These are phyloP conservation scores for Geranium brycei DNA, from an alignment of 345 rosid genomes.

Conservation along the genomic window DNA sequence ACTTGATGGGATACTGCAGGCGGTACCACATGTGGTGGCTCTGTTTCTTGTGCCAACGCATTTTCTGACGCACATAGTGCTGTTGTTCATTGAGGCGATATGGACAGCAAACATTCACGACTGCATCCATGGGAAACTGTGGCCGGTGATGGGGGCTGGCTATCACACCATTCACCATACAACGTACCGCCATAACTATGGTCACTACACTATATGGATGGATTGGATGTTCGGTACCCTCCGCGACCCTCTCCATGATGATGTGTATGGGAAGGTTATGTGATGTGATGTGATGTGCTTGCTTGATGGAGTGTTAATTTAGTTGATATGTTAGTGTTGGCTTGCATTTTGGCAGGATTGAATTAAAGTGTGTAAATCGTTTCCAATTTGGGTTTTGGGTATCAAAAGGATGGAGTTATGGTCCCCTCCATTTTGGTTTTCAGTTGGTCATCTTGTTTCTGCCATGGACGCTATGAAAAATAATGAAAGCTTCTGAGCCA, in stretches of 20 bases:
- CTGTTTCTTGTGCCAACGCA: constrained; percentile 70
- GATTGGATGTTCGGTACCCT: constrained; percentile 97
- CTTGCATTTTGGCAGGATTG: too few species aligned
- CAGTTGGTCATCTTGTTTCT: too few species aligned
- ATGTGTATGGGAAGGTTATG: constrained; percentile 22
- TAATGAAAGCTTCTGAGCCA: too few species aligned
- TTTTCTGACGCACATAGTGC: constrained; percentile 57
- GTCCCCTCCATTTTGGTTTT: too few species aligned
- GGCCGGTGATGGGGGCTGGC: constrained; percentile 99
- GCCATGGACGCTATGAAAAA: too few species aligned
- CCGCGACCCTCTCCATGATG: constrained; percentile 53
- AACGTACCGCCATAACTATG: constrained; percentile 90
- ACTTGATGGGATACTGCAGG: constrained; percentile 81
- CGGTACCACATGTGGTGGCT: constrained; percentile 69
- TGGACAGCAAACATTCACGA: constrained; percentile 96
- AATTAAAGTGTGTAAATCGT: too few species aligned
- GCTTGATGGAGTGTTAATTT: too few species aligned
- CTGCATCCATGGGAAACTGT: constrained; percentile 63
- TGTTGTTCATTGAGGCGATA: constrained; percentile 63
- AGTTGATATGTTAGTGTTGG: too few species aligned
- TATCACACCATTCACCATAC: constrained; percentile 97
- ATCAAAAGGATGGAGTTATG: too few species aligned
- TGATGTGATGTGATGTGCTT: constrained; percentile 17
- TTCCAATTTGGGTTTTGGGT: too few species aligned
- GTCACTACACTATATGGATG: constrained; percentile 96